Evolutionary conservation across 2,329 filamentous ascomycete species (phyloP), one percentile per base, ranked within the genome.

Genomic region (Penicillium sp.): DNA sequence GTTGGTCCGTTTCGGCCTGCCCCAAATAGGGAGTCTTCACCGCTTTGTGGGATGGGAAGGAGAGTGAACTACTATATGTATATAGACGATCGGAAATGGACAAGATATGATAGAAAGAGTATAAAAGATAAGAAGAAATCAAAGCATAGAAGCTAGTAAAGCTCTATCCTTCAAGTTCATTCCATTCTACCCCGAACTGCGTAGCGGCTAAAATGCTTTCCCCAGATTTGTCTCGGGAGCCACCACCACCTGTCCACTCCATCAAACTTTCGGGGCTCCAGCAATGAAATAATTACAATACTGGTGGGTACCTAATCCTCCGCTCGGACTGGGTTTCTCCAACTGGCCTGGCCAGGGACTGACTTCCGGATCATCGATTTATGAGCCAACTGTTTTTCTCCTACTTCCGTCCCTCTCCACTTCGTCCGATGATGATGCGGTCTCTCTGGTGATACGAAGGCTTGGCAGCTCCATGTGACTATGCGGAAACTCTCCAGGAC

Each of bases 1-100:
- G 67, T 76, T 73, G 63, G 74, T 67, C 72, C 58, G 69, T 68
- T 53, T 19, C 19, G 49, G 22, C 58, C 45, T 40, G 33, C 10
- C 24, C 53, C 53, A 13, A 40, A 42, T 13, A 35, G 10, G 24
- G 26, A 37, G 50, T 40, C 56, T 59, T 73, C 63, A 71, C 70
- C 71, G 68, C 69, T 70, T 60, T 45, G 22, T 19, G 10, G 42
- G 22, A 53, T 3, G 7, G 10, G 22, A 22, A 13, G 12, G 24
- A 12, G 6, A 28, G 26, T 15, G 12, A n/a, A 22, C 8, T 19
- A 19, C 17, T 2, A 19, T 4, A n/a, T 19, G n/a, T n/a, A n/a
- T n/a, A n/a, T n/a, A n/a, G n/a, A 33, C 28, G n/a, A 19, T 5
- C 5, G 4, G 22, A 7, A 26, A 9, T 17, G 15, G 3, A 8